Base-by-base conservation (phyloP, 768 basidiomycete genomes). In the Suillus cothurnatus region DNA sequence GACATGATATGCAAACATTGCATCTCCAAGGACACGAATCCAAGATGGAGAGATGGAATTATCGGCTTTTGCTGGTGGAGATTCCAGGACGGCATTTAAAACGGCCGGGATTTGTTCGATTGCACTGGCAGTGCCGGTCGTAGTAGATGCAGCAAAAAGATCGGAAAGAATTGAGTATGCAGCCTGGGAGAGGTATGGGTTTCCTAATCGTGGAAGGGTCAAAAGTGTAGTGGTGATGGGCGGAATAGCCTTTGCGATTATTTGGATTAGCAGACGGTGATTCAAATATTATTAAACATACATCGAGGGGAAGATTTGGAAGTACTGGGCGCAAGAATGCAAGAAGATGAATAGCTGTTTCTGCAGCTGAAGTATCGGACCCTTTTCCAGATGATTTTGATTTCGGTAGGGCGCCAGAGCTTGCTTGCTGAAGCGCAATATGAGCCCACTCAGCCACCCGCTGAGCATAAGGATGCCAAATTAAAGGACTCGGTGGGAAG, bases 111-210 rank as follows among this genome's bases (percentile, higher is more conserved):
- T 80, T 68, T 89, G 86, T 63, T 84, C 81, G 38, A 80, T 77
- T 58, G 86, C 74, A 66, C 81, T 80, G 66, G 78, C 80, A 4
- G 82, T 81, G 7, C 81, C 82, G 55, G 87, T 86, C 59, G 83
- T 80, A 14, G 81, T 73, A 3, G 86, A 82, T 21, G 82, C 75
- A 28, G 84, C 74, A 67, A 98, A 89, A 6, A 99, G 82, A 68
- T 91, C 90, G 38, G 95, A 88, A 68, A 99, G 84, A 57, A 96
- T 85, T 45, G 91, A 88, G 74, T 96, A 98, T 36, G 92, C 84
- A 17, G 93, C 88, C 76, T 95, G 90, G 1, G 96, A 91, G 50
- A 99, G 84, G 75, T 95, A 97, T 26, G 92, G 86, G 70, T 93
- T 95, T 45, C 91, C 92, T 9, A 97, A 83, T 63, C 93, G 90